These are phyloP conservation scores for Phalaenopsis equestris DNA, from an alignment of 106 monocot genomes.

Conservation along the genomic window DNA sequence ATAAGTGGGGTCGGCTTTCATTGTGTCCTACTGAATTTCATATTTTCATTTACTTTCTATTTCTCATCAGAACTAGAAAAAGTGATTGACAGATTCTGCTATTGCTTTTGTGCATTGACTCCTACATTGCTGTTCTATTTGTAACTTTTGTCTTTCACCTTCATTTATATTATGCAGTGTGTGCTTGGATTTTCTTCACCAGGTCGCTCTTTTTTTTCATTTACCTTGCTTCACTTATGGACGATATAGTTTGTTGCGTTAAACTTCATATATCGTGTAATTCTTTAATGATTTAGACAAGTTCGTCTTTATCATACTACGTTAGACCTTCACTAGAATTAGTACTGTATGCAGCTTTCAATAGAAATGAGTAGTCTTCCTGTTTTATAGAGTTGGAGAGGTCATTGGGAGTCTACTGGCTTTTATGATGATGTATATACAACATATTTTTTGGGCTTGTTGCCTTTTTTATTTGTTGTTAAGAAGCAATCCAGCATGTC, in stretches of 20 bases:
- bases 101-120: background rate
- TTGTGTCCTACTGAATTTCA: too few relatives aligned
- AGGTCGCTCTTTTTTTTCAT: background rate
- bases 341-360: background rate
- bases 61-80: background rate
- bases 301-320: background rate
- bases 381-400: background rate
- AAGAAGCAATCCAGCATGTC: background rate
- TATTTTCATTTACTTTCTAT: background rate
- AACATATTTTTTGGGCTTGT: too few relatives aligned
- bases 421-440: background rate
- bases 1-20: too few relatives aligned
- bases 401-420: background rate
- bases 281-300: background rate
- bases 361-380: background rate
- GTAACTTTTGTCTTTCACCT: background rate
- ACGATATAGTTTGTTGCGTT: background rate
- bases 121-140: background rate
- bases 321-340: background rate
- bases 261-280: background rate
- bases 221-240: background rate
- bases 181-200: background rate
- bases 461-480: background rate
- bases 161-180: background rate
- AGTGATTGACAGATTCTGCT: background rate